Percentiles rank a stretch among this genome's conserved stretches.
Conservation (phyloP, 78 protist genomes). For the Dictyostelium purpureum region DNA sequence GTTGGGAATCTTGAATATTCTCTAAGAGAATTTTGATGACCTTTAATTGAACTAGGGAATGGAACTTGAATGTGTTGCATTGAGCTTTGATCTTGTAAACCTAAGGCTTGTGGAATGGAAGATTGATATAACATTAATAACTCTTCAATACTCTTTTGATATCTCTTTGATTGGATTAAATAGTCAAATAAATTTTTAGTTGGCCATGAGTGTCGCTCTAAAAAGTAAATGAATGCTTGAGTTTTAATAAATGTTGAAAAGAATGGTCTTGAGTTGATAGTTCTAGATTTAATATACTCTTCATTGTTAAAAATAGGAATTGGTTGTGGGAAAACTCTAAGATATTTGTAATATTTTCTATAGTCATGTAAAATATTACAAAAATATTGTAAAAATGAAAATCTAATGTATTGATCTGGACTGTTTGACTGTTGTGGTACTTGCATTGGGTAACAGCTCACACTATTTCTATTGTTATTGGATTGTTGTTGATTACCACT, state of each 20-base stretch:
- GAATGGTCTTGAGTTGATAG: background rate
- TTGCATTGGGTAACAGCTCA: background rate
- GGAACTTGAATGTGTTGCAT: background rate
- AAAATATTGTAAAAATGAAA: conserved; percentile 65
- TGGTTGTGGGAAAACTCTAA: conserved; percentile 79
- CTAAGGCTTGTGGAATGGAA: conserved; percentile 45
- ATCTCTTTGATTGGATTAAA: conserved; percentile 14
- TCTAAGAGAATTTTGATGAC: background rate
- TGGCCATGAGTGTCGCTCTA: conserved; percentile 72
- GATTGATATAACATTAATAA: background rate
- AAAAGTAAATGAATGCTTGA: conserved; percentile 58
- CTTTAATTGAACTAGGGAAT: background rate
- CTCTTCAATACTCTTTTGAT: conserved; percentile 49
- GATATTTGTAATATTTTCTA: conserved; percentile 50
- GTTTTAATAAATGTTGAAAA: conserved; percentile 45
- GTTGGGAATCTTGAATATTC: conserved; percentile 53
- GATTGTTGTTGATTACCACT: no score
- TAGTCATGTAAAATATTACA: conserved; percentile 65
- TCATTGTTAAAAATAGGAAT: conserved; percentile 67
- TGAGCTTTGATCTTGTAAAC: background rate
- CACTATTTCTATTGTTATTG: background rate
- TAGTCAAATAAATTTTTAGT: conserved; percentile 64
- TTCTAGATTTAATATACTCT: conserved; percentile 20
- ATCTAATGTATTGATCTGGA: conserved; percentile 31
- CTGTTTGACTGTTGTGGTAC: background rate